phyloP scores from a whole-genome alignment of 129 eudicot species.

The Artemisia tridentata region DNA sequence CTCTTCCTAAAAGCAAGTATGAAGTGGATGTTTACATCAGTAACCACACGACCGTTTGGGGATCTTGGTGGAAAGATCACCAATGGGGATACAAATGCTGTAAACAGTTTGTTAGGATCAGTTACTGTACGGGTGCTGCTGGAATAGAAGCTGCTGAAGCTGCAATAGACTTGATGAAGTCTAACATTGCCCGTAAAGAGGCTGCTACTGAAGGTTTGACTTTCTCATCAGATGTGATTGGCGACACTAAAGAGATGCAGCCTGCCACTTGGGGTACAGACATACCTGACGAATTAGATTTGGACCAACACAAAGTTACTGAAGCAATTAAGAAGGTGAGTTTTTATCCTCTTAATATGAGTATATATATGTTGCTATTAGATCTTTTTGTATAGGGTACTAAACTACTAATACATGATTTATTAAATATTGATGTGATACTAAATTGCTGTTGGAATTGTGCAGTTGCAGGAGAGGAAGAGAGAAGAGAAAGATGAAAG shows the following conservation, averaged over 20 bases:
- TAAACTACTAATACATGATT: too few relatives aligned
- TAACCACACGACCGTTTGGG: conserved; percentile 80
- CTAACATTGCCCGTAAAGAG: conserved; percentile 90
- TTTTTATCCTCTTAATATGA: not conserved
- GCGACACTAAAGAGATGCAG: conserved; percentile 56
- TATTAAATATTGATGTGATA: too few relatives aligned
- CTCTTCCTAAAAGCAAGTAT: conserved; percentile 86
- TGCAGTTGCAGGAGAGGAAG: conserved; percentile 66
- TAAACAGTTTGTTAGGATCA: conserved; percentile 66
- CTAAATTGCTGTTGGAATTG: too few relatives aligned
- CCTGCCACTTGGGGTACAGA: conserved; percentile 93
- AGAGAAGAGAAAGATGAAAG: conserved; percentile 85
- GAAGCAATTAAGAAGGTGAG: conserved; percentile 76
- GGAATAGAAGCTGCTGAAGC: conserved; percentile 98
- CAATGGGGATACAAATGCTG: conserved; percentile 94
- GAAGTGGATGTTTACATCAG: conserved; percentile 78
- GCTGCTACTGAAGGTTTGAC: conserved; percentile 43
- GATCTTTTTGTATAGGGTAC: not conserved
- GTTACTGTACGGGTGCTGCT: conserved; percentile 90
- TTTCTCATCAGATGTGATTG: conserved; percentile 36
- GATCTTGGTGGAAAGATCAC: conserved; percentile 91
- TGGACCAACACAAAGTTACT: conserved; percentile 62
- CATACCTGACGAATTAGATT: conserved; percentile 72
- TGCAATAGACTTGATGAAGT: conserved; percentile 78
- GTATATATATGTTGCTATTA: not conserved